These are phyloP conservation scores for Entamoeba histolytica DNA, from an alignment of 208 protist genomes.

Conservation along the genomic window DNA sequence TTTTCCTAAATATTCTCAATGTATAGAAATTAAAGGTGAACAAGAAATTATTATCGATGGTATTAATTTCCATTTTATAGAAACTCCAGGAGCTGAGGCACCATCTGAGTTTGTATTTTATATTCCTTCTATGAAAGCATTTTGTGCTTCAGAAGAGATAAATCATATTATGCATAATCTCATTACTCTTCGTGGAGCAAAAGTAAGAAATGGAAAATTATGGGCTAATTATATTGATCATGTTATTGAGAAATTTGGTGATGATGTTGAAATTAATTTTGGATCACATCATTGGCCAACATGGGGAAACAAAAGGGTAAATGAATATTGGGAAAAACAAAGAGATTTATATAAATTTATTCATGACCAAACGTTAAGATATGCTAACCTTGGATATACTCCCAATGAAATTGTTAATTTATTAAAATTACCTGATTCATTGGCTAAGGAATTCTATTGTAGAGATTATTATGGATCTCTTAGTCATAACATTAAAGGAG, in stretches of 20 bases:
- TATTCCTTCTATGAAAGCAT: background rate
- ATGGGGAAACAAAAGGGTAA: background rate
- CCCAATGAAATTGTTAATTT: background rate
- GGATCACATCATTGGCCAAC: background rate
- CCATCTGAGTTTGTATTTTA: background rate
- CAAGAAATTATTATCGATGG: background rate
- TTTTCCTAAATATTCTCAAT: background rate
- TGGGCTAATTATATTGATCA: background rate
- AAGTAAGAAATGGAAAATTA: background rate
- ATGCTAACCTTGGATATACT: background rate
- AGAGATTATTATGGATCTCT: background rate
- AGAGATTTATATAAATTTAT: background rate
- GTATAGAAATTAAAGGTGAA: background rate
- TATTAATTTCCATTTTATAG: background rate
- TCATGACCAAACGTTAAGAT: background rate
- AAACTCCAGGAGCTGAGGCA: background rate
- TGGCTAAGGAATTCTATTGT: background rate
- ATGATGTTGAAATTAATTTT: background rate
- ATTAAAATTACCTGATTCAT: background rate
- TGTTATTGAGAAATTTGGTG: background rate
- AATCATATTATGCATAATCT: background rate
- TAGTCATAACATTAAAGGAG: background rate
- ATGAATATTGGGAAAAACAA: background rate
- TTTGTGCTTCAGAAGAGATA: background rate
- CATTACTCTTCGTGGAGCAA: background rate